Base-by-base conservation (phyloP, 2,329 filamentous ascomycete genomes). In the Ceratocystis huliohia region DNA sequence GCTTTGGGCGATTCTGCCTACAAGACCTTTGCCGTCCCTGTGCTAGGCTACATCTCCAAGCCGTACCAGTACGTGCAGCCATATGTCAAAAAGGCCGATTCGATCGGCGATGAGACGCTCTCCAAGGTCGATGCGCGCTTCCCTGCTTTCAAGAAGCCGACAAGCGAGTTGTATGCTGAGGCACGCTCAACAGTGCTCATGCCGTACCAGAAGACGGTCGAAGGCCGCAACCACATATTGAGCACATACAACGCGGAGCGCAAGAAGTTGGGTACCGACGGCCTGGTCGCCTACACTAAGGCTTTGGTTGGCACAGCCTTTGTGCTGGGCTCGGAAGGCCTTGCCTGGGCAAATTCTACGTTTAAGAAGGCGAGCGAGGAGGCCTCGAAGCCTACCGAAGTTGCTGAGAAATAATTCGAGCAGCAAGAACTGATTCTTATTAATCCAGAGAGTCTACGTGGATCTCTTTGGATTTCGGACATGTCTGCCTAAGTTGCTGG, bases 11-110 rank as follows among this genome's bases (percentile, higher is more conserved):
- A 88, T 74, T 83, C 85, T 68, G 86, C 87, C 72, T 96, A 92
- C 80, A 79, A 85, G 73, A 85, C 83, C 70, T 82, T 96, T 72
- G 87, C 88, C 74, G 87, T 86, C 71, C 90, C 91, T 22, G 78
- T 96, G 69, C 78, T 93, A 66, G 88, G 89, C 33, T 91, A 90
- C 77, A 65, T 68, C 44, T 75, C 70, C 66, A 88, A 83, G 71
- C 91, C 92, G 45, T 93, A 91, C 79, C 81, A 84, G 73, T 94
- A 89, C 75, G 83, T 96, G 69, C 86, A 86, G 64, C 92, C 93
- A 0, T 96, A 96, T 77, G 83, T 96, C 70, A 80, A 84, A 74
- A 90, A 87, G 75, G 92, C 86, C 73, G 94, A 97, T 75, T 78
- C 83, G 68, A 77, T 96, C 64, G 88, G 87, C 70, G 86, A 91